Evolutionary conservation across 805 yeast genomes (phyloP), one percentile per base, ranked within the genome.

Genomic region (Saccharomycopsis synnaedendra): DNA sequence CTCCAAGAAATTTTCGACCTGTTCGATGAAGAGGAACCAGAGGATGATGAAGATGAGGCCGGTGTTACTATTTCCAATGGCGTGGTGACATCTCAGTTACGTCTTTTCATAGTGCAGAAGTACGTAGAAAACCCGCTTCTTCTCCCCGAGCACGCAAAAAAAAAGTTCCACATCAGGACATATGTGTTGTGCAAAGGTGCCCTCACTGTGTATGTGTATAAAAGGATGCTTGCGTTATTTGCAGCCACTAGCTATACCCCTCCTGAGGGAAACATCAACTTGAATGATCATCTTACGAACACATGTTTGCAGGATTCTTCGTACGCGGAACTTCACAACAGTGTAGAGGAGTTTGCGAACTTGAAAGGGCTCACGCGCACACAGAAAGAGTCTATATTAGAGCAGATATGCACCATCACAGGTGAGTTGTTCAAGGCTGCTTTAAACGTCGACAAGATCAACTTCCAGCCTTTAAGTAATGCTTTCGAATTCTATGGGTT

Each of bases 41-140:
- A 76, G 42, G 85, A 76, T 11, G 80, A 72, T 1, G 81, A 74
- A 30, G 76, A 68, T 9, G 70, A 60, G 0, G 7, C n/a, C n/a
- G 41, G 41, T 31, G 19, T 38, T 32, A 38, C 28, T 19, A 31
- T 45, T 5, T 32, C 39, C 28, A 79, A 78, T 54, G 89, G 89
- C 3, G 75, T 90, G 30, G 81, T 86, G 6, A 80, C 86, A 0
- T 85, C 96, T 0, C 96, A 88, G 61, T 68, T 89, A 47, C 78
- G 98, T 52, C 95, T 89, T 62, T 93, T 90, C 57, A 76, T 93
- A 19, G 85, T 90, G 1, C 98, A 93, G 62, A 83, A 82, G 59
- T 93, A 93, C 59, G 62, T 84, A 52, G 60, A 62, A 1, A 67
- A 69, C 30, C 97, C 97, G 4, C 63, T 93, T 44, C 64, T 93